phyloP scores from a whole-genome alignment of 2,329 filamentous ascomycete species.

The Exophiala alcalophila region DNA sequence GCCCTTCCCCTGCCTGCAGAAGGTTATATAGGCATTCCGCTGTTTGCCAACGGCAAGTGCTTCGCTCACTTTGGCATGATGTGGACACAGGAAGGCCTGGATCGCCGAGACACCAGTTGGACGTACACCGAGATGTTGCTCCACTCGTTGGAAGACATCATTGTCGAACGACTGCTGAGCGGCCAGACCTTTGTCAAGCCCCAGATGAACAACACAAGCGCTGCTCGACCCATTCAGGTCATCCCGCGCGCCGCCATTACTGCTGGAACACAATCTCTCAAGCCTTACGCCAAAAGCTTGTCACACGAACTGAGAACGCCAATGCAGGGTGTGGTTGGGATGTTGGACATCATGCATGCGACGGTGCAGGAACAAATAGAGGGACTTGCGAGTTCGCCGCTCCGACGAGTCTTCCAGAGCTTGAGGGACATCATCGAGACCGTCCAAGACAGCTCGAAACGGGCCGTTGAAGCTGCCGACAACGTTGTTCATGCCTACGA shows the following conservation, averaged over 20 bases:
- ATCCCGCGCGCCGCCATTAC: slow-evolving; percentile 57
- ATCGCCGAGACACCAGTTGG: slow-evolving; percentile 59
- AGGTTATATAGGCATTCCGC: slow-evolving; percentile 64
- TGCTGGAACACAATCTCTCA: slow-evolving; percentile 59
- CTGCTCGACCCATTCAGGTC: slow-evolving; percentile 39
- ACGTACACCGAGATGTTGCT: slow-evolving; percentile 65
- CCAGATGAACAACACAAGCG: slow-evolving; percentile 27
- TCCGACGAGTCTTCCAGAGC: slow-evolving; percentile 57
- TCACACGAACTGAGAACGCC: slow-evolving; percentile 71
- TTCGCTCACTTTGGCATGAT: slow-evolving; percentile 70
- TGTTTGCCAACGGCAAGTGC: slow-evolving; percentile 64
- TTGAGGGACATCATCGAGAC: slow-evolving; percentile 68
- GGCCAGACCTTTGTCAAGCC: slow-evolving; percentile 47
- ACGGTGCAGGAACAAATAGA: slow-evolving; percentile 65
- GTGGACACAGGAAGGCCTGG: slow-evolving; percentile 64
- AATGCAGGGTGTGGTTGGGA: slow-evolving; percentile 73
- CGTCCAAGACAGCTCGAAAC: slow-evolving; percentile 69
- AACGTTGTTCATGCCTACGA: slow-evolving; percentile 75
- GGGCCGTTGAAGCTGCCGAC: slow-evolving; percentile 70
- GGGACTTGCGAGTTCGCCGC: slow-evolving; percentile 49
- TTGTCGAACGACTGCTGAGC: slow-evolving; percentile 57
- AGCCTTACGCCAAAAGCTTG: slow-evolving; percentile 68
- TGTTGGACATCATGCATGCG: slow-evolving; percentile 74
- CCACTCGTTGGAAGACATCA: slow-evolving; percentile 66
- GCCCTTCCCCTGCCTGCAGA: slow-evolving; percentile 60